These are phyloP conservation scores for Paratrypanosoma confusum DNA, from an alignment of 208 protist genomes.

Conservation along the genomic window DNA sequence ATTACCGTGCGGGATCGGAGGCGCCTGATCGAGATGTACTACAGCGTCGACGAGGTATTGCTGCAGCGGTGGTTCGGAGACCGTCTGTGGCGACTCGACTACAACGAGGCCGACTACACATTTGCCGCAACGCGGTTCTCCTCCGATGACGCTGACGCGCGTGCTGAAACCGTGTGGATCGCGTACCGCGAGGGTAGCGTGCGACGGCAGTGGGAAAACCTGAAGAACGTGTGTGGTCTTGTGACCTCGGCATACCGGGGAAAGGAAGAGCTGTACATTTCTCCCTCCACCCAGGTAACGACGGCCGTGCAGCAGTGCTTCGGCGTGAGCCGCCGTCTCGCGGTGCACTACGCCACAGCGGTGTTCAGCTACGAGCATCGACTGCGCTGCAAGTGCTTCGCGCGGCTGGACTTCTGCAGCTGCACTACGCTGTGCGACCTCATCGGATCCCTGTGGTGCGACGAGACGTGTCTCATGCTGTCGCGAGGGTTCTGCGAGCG, in stretches of 20 bases:
- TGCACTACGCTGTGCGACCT: slow-evolving; percentile 45
- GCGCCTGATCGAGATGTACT: slow-evolving; percentile 63
- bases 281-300: slow-evolving; percentile 35
- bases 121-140: slow-evolving; percentile 8
- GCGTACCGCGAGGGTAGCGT: slow-evolving; percentile 18
- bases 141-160: slow-evolving; percentile 11
- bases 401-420: slow-evolving; percentile 48
- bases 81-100: slow-evolving; percentile 37
- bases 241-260: slow-evolving; percentile 61
- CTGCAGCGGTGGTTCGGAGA: slow-evolving; percentile 68
- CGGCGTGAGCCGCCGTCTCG: slow-evolving; percentile 31
- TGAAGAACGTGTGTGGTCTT: slow-evolving; percentile 59
- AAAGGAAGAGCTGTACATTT: slow-evolving; percentile 50
- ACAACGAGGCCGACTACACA: slow-evolving; percentile 4
- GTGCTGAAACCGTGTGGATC: slow-evolving; percentile 1
- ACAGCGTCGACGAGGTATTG: slow-evolving; percentile 48
- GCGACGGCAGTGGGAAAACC: slow-evolving; percentile 70
- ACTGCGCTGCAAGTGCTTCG: slow-evolving; percentile 38
- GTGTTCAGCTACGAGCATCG: slow-evolving; percentile 75
- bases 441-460: slow-evolving; percentile 65
- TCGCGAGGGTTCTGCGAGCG: slow-evolving; percentile 31
- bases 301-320: slow-evolving; percentile 72
- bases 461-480: slow-evolving; percentile 59
- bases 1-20: slow-evolving; percentile 47
- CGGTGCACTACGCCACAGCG: slow-evolving; percentile 47